A percentile compares a stretch with the other conserved stretches of the same genome.
Conservation (phyloP, 2,329 filamentous ascomycete genomes). For the Pseudocercospora eumusae region DNA sequence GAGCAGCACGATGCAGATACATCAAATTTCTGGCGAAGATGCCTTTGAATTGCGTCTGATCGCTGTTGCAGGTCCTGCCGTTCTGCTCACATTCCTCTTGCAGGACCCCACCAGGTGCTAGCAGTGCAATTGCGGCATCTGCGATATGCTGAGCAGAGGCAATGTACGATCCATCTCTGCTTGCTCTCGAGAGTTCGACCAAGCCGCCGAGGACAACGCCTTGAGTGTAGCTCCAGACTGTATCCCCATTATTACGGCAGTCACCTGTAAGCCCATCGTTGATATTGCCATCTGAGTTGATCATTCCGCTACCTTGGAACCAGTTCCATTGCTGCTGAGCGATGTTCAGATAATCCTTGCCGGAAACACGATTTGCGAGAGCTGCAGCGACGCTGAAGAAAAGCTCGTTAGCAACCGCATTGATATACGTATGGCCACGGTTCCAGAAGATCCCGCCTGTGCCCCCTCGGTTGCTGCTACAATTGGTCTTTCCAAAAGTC, state of each 20-base stretch:
- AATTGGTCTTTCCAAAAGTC: slow-evolving; percentile 46
- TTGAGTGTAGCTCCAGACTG: slow-evolving; percentile 55
- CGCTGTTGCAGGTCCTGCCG: slow-evolving; percentile 37
- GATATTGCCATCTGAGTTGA: slow-evolving; percentile 52
- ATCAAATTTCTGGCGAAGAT: slow-evolving; percentile 66
- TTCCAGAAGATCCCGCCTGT: slow-evolving; percentile 51
- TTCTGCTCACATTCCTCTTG: slow-evolving; percentile 40
- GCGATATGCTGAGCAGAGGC: slow-evolving; percentile 43
- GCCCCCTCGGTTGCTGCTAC: slow-evolving; percentile 17
- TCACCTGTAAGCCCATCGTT: slow-evolving; percentile 55
- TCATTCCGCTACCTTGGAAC: slow-evolving; percentile 53
- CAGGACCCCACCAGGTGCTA: slow-evolving; percentile 43
- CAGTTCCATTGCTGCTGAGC: slow-evolving; percentile 53
- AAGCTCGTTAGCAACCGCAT: slow-evolving; percentile 59
- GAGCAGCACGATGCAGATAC: slow-evolving; percentile 56
- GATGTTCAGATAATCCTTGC: slow-evolving; percentile 47
- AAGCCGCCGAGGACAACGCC: slow-evolving; percentile 61
- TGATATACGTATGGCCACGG: slow-evolving; percentile 48
- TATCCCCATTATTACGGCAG: slow-evolving; percentile 55
- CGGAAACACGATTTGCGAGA: slow-evolving; percentile 53
- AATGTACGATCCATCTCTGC: slow-evolving; percentile 36
- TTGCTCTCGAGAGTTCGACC: slow-evolving; percentile 52
- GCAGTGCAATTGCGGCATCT: slow-evolving; percentile 40
- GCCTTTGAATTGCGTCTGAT: slow-evolving; percentile 67
- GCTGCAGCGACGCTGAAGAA: slow-evolving; percentile 57